These are phyloP conservation scores for Parmelia sp. DNA, from an alignment of 495 filamentous ascomycete genomes.

Conservation along the genomic window DNA sequence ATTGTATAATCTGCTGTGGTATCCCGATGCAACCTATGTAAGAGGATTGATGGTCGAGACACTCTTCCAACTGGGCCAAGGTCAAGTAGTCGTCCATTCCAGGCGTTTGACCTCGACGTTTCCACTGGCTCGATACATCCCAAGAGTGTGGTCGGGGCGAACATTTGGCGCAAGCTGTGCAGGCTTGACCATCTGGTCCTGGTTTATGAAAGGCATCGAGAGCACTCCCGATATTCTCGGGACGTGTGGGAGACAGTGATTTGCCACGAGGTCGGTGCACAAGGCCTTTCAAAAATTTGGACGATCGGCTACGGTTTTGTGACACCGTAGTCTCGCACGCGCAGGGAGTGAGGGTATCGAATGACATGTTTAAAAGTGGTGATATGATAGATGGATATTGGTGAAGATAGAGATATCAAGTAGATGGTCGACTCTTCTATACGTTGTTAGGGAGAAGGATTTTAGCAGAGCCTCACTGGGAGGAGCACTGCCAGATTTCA, in stretches of 20 bases:
- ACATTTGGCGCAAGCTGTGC: slow-evolving; percentile 3
- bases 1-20: slow-evolving; percentile 17
- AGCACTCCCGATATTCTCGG: slow-evolving; percentile 4
- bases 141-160: slow-evolving; percentile 3
- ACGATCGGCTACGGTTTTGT: neutral
- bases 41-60: slow-evolving; percentile 19
- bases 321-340: neutral
- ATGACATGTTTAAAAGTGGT: neutral
- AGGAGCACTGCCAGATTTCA: slow-evolving; percentile 12
- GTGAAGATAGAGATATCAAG: neutral
- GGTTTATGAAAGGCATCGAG: slow-evolving; percentile 7
- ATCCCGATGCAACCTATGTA: slow-evolving; percentile 17
- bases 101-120: slow-evolving; percentile 22
- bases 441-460: neutral
- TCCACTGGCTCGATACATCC: slow-evolving; percentile 11
- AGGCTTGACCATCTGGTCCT: slow-evolving; percentile 3
- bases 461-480: slow-evolving; percentile 13
- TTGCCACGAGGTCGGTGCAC: slow-evolving; percentile 11
- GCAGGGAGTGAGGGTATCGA: neutral
- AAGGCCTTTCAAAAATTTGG: slow-evolving; percentile 15
- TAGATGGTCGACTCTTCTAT: neutral
- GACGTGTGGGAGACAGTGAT: slow-evolving; percentile 6
- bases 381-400: neutral
- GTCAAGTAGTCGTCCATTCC: slow-evolving; percentile 27
- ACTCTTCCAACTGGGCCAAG: slow-evolving; percentile 20